Base-by-base conservation (phyloP, 2,329 filamentous ascomycete species). In the Cladosporium sp. region DNA sequence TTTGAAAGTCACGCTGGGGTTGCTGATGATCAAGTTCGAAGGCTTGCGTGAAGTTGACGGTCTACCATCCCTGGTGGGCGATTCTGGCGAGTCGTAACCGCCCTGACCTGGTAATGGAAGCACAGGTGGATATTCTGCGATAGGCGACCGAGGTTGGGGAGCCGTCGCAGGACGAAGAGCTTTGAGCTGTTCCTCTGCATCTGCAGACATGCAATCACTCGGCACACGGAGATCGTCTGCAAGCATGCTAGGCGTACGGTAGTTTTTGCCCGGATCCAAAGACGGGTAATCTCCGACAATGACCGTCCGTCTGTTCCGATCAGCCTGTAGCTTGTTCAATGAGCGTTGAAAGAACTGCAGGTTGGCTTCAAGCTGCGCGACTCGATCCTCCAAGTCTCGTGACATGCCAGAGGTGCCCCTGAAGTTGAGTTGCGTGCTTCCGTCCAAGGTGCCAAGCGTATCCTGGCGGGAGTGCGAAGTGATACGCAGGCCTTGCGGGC, bases 211-310 rank as follows among this genome's bases (percentile, higher is more conserved):
- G 65, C 5, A 72, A 66, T 49, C 66, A 49, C 56, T 67, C 63
- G 29, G 69, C 46, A 50, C 74, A 69, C 10, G 74, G 73, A 65
- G 58, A 14, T 61, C 57, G 18, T 77, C 74, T 3, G 74, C 72
- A 14, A 78, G 70, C 69, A 76, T 73, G 65, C 75, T 78, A 3
- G 76, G 75, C 11, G 74, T 74, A 29, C 73, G 70, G 55, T 60
- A 55, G n/a, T 49, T 60, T 35, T 65, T 59, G 21, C 40, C 26
- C 31, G 52, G 29, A 18, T 59, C 62, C 16, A 50, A 11, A 66
- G 64, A 16, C 56, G 66, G 23, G 53, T 66, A n/a, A 49, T 65
- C n/a, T 49, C 71, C 70, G 31, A 75, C 69, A 3, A 76, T 65
- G 29, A 75, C 72, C 6, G 74, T 74, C n/a, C 71, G 68, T 26